A percentile compares a stretch with the other conserved stretches of the same genome.
Conservation (phyloP, 768 basidiomycete genomes). For the Lactifluus pinguis region DNA sequence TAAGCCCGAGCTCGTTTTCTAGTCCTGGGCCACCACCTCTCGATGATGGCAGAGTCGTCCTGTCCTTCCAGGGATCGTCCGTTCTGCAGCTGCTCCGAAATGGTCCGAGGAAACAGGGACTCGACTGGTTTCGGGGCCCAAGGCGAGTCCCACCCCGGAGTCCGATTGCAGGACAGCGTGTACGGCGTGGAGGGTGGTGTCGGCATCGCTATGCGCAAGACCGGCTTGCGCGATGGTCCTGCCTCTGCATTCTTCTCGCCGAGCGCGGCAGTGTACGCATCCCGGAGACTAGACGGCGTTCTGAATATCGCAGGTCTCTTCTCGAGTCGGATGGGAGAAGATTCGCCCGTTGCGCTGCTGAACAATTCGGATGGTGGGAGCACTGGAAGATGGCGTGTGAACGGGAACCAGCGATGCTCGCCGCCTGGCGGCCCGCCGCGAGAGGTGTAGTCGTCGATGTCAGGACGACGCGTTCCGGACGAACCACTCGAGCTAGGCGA, state of each 20-base stretch:
- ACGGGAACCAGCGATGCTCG: slow-evolving; percentile 57
- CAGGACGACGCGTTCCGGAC: slow-evolving; percentile 39
- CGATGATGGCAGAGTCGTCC: slow-evolving; percentile 13
- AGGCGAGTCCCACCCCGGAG: slow-evolving; percentile 61
- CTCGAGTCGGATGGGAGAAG: slow-evolving; percentile 4
- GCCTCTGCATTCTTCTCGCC: slow-evolving; percentile 22
- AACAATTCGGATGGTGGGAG: background rate
- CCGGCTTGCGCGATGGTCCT: slow-evolving; percentile 13
- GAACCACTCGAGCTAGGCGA: slow-evolving; percentile 25
- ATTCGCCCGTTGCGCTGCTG: background rate
- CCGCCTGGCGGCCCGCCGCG: slow-evolving; percentile 23
- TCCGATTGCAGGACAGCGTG: slow-evolving; percentile 45
- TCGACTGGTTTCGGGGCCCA: slow-evolving; percentile 43
- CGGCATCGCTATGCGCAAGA: slow-evolving; percentile 28
- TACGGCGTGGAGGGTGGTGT: slow-evolving; percentile 30
- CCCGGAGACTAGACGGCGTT: background rate
- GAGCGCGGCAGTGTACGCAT: slow-evolving; percentile 6
- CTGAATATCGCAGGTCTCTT: background rate
- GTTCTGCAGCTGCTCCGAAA: slow-evolving; percentile 13
- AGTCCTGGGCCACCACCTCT: slow-evolving; percentile 25
- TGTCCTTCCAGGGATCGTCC: background rate
- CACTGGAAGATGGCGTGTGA: slow-evolving; percentile 45
- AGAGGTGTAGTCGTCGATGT: slow-evolving; percentile 40
- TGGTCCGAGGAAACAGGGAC: background rate
- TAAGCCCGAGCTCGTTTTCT: slow-evolving; percentile 52